Conservation (phyloP, 2,329 filamentous ascomycete genomes). For the Thermothelomyces thermophilus region DNA sequence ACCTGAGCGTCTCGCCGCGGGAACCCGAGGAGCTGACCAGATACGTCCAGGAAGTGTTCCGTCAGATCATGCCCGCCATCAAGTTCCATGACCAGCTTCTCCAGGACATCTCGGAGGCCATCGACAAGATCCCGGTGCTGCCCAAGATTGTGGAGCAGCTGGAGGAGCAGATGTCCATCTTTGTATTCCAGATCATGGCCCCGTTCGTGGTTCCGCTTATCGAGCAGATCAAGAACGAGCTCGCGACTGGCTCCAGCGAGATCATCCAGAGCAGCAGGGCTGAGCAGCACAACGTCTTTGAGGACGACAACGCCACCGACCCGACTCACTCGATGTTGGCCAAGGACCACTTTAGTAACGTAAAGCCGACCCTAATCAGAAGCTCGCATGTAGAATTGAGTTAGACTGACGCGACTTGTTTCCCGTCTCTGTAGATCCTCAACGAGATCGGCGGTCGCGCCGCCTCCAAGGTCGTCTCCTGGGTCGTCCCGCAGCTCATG, state of each 20-base stretch:
- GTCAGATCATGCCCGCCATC: conserved; percentile 81
- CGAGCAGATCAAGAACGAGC: conserved; percentile 76
- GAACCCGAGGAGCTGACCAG: conserved; percentile 76
- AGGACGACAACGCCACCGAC: conserved; percentile 67
- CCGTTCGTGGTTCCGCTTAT: conserved; percentile 84
- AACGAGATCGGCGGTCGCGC: conserved; percentile 84
- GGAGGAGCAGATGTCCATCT: conserved; percentile 79
- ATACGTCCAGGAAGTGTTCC: conserved; percentile 67
- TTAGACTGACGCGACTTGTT: conserved; percentile 1
- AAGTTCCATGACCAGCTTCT: conserved; percentile 87
- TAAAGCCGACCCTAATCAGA: conserved; percentile 31
- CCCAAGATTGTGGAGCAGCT: conserved; percentile 81
- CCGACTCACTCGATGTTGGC: conserved; percentile 94
- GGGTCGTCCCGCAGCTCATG: conserved; percentile 86
- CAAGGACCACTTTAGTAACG: conserved; percentile 90
- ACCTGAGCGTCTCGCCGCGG: conserved; percentile 65
- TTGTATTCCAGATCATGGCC: conserved; percentile 86
- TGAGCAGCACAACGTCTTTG: conserved; percentile 81
- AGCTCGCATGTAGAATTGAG: background rate
- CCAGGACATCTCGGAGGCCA: conserved; percentile 67
- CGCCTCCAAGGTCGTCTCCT: conserved; percentile 70
- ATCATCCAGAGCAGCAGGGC: conserved; percentile 79
- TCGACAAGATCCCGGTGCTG: conserved; percentile 79
- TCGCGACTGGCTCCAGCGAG: conserved; percentile 77
- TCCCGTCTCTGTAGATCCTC: conserved; percentile 40